phyloP scores from a whole-genome alignment of 1,284 basidiomycete species.

The Grifola frondosa region DNA sequence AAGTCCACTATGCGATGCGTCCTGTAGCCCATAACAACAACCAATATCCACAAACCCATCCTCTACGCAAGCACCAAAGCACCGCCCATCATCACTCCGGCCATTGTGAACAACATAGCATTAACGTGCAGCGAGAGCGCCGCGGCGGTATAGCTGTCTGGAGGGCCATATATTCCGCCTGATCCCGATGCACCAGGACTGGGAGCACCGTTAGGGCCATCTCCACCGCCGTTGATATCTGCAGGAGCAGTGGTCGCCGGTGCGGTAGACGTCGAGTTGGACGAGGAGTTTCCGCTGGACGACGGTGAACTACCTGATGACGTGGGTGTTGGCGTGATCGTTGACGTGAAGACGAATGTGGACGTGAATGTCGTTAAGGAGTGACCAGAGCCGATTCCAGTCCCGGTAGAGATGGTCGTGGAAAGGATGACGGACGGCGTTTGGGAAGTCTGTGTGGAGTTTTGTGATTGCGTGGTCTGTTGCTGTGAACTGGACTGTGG shows the following conservation, averaged over 20 bases:
- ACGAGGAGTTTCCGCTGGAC: constrained; percentile 28
- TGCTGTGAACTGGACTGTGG: constrained; percentile 3
- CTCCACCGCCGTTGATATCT: constrained; percentile 51
- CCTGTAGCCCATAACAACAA: constrained; percentile 7
- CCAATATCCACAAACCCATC: constrained; percentile 6
- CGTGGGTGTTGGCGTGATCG: constrained; percentile 35
- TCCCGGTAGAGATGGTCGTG: constrained; percentile 25
- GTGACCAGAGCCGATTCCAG: constrained; percentile 17
- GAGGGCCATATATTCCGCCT: constrained; percentile 53
- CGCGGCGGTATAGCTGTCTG: constrained; percentile 61
- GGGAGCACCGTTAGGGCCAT: constrained; percentile 45
- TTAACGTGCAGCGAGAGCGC: constrained; percentile 45
- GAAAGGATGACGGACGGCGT: constrained; percentile 20
- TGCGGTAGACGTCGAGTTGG: constrained; percentile 31
- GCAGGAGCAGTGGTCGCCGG: constrained; percentile 58
- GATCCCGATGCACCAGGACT: constrained; percentile 43
- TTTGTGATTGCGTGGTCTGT: constrained; percentile 6
- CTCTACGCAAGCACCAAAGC: constrained; percentile 45
- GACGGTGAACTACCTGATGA: constrained; percentile 25
- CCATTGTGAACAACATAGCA: constrained; percentile 38
- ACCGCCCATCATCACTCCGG: constrained; percentile 46
- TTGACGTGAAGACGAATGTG: constrained; percentile 22
- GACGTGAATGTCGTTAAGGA: constrained; percentile 16
- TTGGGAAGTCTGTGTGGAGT: constrained; percentile 8
- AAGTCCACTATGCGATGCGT: constrained; percentile 17